phyloP scores from a whole-genome alignment of 108 stramenopile genomes.

The Aurantiochytrium sp. region DNA sequence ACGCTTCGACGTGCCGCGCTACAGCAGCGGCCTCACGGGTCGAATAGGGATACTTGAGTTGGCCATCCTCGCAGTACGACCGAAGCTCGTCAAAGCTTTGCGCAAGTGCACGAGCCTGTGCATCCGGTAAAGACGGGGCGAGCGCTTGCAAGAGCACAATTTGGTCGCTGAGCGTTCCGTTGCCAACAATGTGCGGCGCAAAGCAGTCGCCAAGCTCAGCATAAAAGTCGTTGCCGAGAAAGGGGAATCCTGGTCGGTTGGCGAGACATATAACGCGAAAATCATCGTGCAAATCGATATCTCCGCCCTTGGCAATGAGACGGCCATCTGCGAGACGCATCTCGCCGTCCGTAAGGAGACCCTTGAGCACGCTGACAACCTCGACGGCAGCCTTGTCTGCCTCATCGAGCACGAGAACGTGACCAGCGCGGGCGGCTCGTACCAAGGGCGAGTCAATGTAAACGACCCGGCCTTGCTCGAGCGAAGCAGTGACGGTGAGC shows the following conservation, averaged over 20 bases:
- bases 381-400: constrained; percentile 84
- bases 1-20: constrained; percentile 65
- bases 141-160: constrained; percentile 51
- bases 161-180: constrained; percentile 57
- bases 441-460: constrained; percentile 72
- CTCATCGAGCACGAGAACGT: constrained; percentile 72
- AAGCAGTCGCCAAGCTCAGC: constrained; percentile 67
- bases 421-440: constrained; percentile 62
- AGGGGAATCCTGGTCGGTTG: constrained; percentile 78
- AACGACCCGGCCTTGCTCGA: constrained; percentile 63
- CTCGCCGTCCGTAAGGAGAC: constrained; percentile 76
- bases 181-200: constrained; percentile 49
- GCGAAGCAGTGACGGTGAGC: constrained; percentile 56
- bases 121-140: constrained; percentile 46
- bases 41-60: constrained; percentile 69
- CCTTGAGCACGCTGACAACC: constrained; percentile 71
- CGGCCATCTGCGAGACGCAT: constrained; percentile 71
- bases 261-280: constrained; percentile 67
- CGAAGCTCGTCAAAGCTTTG: constrained; percentile 61
- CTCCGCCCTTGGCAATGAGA: constrained; percentile 20
- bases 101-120: constrained; percentile 46
- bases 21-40: constrained; percentile 70
- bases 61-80: constrained; percentile 46
- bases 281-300: constrained; percentile 61
- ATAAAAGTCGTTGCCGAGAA: constrained; percentile 76